Percentiles rank a stretch among this genome's conserved stretches.
phyloP scores from a whole-genome alignment of 768 basidiomycete species.

The Glaciozyma martinii region DNA sequence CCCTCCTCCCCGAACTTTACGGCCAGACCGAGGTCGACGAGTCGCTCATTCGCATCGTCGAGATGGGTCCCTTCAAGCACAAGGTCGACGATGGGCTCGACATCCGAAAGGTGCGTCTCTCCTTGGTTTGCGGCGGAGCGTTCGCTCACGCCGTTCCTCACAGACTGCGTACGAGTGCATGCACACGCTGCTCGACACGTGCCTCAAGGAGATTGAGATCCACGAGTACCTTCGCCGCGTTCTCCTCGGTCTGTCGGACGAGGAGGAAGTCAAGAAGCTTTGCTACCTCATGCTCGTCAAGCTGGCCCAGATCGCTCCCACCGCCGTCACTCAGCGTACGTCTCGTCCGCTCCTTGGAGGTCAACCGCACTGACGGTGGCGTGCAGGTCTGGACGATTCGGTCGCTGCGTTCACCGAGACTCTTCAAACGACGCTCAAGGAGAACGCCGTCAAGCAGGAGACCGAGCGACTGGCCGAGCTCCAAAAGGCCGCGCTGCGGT shows the following conservation, averaged over 20 bases:
- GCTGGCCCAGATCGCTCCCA: slow-evolving; percentile 74
- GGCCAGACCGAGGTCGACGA: slow-evolving; percentile 53
- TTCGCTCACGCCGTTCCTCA: neutral
- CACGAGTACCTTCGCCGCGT: slow-evolving; percentile 74
- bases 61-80: slow-evolving; percentile 96
- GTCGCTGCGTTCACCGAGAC: slow-evolving; percentile 75
- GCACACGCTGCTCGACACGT: slow-evolving; percentile 89
- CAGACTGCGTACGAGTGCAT: slow-evolving; percentile 89
- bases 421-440: slow-evolving; percentile 87
- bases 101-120: slow-evolving; percentile 55
- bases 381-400: slow-evolving; percentile 57
- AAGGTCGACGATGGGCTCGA: slow-evolving; percentile 96
- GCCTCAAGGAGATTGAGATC: slow-evolving; percentile 75
- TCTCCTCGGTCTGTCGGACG: slow-evolving; percentile 72
- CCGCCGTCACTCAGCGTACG: slow-evolving; percentile 62
- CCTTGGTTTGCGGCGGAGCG: neutral
- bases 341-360: neutral
- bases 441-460: slow-evolving; percentile 83
- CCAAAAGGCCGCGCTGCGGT: slow-evolving; percentile 79
- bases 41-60: slow-evolving; percentile 74
- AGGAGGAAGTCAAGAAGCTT: slow-evolving; percentile 94
- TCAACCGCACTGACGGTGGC: neutral
- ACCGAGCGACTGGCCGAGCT: slow-evolving; percentile 78
- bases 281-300: slow-evolving; percentile 93
- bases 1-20: slow-evolving; percentile 73